Conservation (phyloP, 225 moss, liverwort and hornwort genomes). For the Pseudisothecium myosuroides region DNA sequence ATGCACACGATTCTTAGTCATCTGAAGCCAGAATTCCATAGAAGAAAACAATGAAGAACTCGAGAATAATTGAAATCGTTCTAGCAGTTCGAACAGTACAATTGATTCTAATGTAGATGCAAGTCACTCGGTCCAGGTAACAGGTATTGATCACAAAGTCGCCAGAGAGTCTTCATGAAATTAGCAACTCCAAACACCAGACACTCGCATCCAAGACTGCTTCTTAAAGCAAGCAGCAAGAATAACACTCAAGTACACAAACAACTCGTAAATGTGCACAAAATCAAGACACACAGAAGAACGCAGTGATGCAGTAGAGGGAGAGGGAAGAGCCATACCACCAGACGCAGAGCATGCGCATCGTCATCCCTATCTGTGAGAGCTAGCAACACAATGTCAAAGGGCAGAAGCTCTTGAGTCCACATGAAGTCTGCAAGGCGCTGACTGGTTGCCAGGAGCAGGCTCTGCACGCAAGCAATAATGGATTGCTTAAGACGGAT, state of each 20-base stretch:
- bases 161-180: neutral
- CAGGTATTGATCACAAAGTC: neutral
- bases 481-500: neutral
- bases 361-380: slow-evolving; percentile 95
- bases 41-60: neutral
- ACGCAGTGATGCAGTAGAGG: neutral
- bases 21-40: neutral
- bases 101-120: neutral
- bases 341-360: slow-evolving; percentile 85
- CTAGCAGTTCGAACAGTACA: neutral
- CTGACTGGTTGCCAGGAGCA: slow-evolving; percentile 74
- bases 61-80: neutral
- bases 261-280: neutral
- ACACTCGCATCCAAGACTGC: neutral
- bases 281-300: neutral
- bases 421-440: slow-evolving; percentile 86
- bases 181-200: neutral
- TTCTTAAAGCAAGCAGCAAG: neutral
- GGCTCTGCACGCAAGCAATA: slow-evolving; percentile 29
- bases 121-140: neutral
- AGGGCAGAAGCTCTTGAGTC: slow-evolving; percentile 90
- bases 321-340: slow-evolving; percentile 29
- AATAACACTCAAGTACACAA: neutral
- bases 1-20: neutral
- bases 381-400: slow-evolving; percentile 83